Base-by-base conservation (phyloP, 2,329 filamentous ascomycete genomes). In the Gnomoniopsis sp. region DNA sequence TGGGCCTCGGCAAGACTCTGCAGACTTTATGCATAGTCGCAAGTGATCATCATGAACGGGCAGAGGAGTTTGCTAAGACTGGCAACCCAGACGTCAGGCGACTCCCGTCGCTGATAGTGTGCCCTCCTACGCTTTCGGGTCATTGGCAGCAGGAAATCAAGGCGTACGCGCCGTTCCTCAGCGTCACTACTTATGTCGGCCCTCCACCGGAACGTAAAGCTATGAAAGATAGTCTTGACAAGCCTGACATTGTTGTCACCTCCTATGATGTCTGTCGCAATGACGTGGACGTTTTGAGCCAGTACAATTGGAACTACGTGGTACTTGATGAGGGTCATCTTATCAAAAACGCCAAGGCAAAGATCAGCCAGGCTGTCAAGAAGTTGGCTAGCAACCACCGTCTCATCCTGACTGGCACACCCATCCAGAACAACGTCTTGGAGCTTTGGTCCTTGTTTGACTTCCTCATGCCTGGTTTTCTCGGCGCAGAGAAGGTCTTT, bases 111-210 rank as follows among this genome's bases (percentile, higher is more conserved):
- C 82, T 99, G 56, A 97, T 99, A 62, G 89, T 99, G 51, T 99
- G 95, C 68, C 96, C 95, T 6, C 95, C 95, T 1, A 98, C 95
- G 0, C 81, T 99, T 23, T 97, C 95, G 19, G 95, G 96, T 10
- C 95, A 99, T 74, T 99, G 95, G 95, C 93, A 97, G 72, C 95
- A 99, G 71, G 95, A 99, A 72, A 93, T 99, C 67, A 91, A 90
- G 70, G 88, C 92, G 51, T 99, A 97, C 68, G 93, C 96, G 1
- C 95, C 95, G 0, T 99, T 99, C 82, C 81, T 99, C 47, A 88
- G 84, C 33, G 91, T 92, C 41, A 88, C 92, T 6, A 89, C 93
- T 2, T 99, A 98, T 68, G 93, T 98, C 58, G 95, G 95, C 0
- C 88, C 92, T 2, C 93, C 95, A 0, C 79, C 82, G 0, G 91